Conservation (phyloP, 2,329 filamentous ascomycete genomes). For the Colletotrichum sojae region DNA sequence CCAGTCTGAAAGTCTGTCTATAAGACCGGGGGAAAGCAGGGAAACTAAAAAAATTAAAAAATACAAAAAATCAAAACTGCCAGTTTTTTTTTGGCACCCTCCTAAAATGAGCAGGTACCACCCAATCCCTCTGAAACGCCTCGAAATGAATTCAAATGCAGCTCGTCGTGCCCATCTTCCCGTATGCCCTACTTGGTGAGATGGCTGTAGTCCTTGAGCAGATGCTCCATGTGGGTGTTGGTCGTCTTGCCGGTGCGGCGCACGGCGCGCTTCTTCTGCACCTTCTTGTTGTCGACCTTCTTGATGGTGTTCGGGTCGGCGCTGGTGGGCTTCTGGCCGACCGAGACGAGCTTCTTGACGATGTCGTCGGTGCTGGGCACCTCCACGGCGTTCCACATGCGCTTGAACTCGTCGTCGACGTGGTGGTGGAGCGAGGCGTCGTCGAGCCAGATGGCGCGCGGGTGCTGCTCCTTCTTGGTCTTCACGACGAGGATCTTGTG, state of each 20-base stretch:
- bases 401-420: slow-evolving; percentile 86
- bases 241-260: slow-evolving; percentile 85
- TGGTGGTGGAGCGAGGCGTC: slow-evolving; percentile 81
- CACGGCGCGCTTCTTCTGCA: slow-evolving; percentile 77
- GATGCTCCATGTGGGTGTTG: slow-evolving; percentile 87
- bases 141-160: slow-evolving; percentile 21
- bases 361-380: slow-evolving; percentile 84
- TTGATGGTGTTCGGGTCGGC: slow-evolving; percentile 77
- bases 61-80: too few species aligned
- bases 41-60: slow-evolving; percentile 3
- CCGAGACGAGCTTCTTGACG: slow-evolving; percentile 81
- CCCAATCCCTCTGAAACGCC: slow-evolving; percentile 20
- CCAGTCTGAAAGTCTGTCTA: slow-evolving; percentile 5
- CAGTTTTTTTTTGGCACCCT: too few species aligned
- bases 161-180: background rate
- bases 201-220: slow-evolving; percentile 80
- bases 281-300: slow-evolving; percentile 73
- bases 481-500: slow-evolving; percentile 88
- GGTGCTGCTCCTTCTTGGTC: slow-evolving; percentile 92
- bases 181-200: slow-evolving; percentile 53
- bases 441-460: slow-evolving; percentile 90
- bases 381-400: slow-evolving; percentile 85
- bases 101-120: too few species aligned
- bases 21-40: slow-evolving; percentile 30
- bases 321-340: slow-evolving; percentile 87